Base-by-base conservation (phyloP, 1,284 basidiomycete species). In the Marasmius sp. region DNA sequence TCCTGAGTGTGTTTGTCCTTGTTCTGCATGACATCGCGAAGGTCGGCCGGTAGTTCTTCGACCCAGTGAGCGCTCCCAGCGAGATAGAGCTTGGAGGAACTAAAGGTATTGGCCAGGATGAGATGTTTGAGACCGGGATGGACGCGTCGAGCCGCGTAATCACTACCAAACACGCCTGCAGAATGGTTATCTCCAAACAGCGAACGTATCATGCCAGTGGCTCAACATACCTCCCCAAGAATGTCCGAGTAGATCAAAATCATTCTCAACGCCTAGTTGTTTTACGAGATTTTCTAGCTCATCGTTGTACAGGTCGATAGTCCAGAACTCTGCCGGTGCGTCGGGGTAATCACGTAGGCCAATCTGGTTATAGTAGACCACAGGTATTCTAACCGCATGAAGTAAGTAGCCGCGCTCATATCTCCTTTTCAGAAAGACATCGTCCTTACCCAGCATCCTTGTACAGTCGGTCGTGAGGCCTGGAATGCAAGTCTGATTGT, bases 311-410 rank as follows among this genome's bases (percentile, higher is more conserved):
- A 81, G 73, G 3, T 76, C 69, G 6, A 73, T 62, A 1, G 74
- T 75, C 80, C 79, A 81, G 66, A 80, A 80, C 1, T 61, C 59
- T 22, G 62, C 65, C 0, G 71, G 70, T 56, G 75, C 76, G 52
- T 72, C 71, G 0, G 61, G 68, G 1, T 74, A 81, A 47, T 66
- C 61, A 10, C 75, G 78, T 54, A 65, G 72, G 27, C 80, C 81
- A 56, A 81, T 68, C 68, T 82, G 80, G 64, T 81, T 81, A 65
- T 82, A 81, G 61, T 81, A 67, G 45, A 82, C 62, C 65, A 82
- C 68, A 0, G 77, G 78, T 16, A 61, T 53, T 14, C 56, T 61
- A 16, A 37, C 22, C 27, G 22, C 16, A 20, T 22, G 18, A 10
- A 38, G 33, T 36, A 50, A 37, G 18, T 51, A 36, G 10, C 8